These are phyloP conservation scores for Filobasidium wieringae DNA, from an alignment of 768 basidiomycete genomes.

Conservation along the genomic window DNA sequence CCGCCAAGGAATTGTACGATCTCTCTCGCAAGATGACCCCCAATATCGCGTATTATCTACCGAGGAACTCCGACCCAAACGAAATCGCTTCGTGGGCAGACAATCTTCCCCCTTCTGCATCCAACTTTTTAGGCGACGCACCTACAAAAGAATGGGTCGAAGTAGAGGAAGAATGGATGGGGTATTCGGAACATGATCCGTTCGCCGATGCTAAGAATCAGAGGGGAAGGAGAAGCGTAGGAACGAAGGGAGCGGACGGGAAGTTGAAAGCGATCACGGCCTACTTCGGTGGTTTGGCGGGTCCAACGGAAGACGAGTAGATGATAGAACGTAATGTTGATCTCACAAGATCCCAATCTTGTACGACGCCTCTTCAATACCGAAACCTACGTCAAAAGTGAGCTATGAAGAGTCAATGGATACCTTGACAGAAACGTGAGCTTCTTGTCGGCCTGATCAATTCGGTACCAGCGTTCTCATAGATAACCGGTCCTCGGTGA, in stretches of 20 bases:
- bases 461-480: too few species aligned
- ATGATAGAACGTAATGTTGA: too few species aligned
- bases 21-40: constrained; percentile 59
- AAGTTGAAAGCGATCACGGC: constrained; percentile 13
- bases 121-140: constrained; percentile 18
- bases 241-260: neutral
- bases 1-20: constrained; percentile 67
- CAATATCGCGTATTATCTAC: constrained; percentile 82
- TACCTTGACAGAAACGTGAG: too few species aligned
- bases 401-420: too few species aligned
- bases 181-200: constrained; percentile 31
- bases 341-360: too few species aligned
- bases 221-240: constrained; percentile 1
- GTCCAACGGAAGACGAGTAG: too few species aligned
- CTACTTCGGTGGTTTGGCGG: constrained; percentile 9
- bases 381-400: too few species aligned
- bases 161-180: constrained; percentile 95
- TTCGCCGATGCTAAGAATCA: neutral
- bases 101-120: constrained; percentile 8
- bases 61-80: constrained; percentile 61
- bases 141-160: constrained; percentile 58
- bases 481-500: too few species aligned
- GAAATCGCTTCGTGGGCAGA: constrained; percentile 55
- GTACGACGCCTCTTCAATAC: too few species aligned
- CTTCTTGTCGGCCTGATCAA: too few species aligned